A percentile compares a stretch with the other conserved stretches of the same genome.
Evolutionary conservation across 2,329 filamentous ascomycete species (phyloP).

Genomic region (Paramyrothecium roridum): DNA sequence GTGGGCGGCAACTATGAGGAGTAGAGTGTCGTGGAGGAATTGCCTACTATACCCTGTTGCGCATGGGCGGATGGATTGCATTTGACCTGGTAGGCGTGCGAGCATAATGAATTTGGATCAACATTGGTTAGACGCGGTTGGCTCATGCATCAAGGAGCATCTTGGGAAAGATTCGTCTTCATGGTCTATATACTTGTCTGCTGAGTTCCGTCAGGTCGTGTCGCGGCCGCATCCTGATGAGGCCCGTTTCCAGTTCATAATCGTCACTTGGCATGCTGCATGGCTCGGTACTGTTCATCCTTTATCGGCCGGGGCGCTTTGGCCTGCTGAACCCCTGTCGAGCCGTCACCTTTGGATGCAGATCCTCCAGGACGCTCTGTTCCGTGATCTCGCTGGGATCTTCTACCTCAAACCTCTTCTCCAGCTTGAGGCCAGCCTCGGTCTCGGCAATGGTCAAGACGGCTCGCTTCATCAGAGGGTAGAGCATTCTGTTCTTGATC

Average conservation of each 20-base stretch:
- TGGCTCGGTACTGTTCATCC: not conserved
- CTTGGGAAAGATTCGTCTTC: too few species aligned
- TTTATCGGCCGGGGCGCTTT: constrained; percentile 70
- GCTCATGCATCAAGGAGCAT: too few species aligned
- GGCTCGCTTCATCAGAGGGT: constrained; percentile 67
- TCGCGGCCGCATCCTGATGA: too few species aligned
- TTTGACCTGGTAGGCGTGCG: too few species aligned
- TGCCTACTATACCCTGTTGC: not conserved
- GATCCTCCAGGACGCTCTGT: constrained; percentile 59
- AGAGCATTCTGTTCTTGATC: constrained; percentile 84
- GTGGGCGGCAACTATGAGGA: constrained; percentile 66
- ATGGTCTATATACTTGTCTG: too few species aligned
- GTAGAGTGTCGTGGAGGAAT: constrained; percentile 30
- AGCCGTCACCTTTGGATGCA: constrained; percentile 63
- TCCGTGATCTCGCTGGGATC: constrained; percentile 70
- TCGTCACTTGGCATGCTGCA: not conserved
- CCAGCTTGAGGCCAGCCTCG: constrained; percentile 62
- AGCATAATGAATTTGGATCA: too few species aligned
- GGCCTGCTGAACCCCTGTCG: constrained; percentile 73
- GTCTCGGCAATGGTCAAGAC: constrained; percentile 64
- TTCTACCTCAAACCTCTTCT: constrained; percentile 68
- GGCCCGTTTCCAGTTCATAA: too few species aligned
- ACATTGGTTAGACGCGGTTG: too few species aligned
- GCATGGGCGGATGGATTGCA: too few species aligned
- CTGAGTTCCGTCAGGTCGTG: too few species aligned